Conservation (phyloP, 78 protist species). For the Trichosphaerium sp. region DNA sequence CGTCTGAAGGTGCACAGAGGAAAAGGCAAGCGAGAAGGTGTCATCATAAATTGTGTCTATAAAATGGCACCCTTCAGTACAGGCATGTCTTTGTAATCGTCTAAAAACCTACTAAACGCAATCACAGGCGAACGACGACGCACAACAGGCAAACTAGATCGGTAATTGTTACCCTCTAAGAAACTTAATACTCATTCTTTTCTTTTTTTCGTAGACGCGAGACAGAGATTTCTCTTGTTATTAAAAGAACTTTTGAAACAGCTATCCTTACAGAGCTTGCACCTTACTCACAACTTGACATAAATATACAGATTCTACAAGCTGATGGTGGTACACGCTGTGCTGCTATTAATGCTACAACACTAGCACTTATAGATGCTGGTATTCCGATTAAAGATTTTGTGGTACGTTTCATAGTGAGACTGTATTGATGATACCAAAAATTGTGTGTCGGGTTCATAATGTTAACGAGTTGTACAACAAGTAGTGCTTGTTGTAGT, state of each 20-base stretch:
- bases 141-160: slow-evolving; percentile 3
- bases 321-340: slow-evolving; percentile 79
- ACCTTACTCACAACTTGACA: slow-evolving; percentile 80
- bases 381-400: slow-evolving; percentile 81
- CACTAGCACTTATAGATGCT: slow-evolving; percentile 88
- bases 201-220: slow-evolving; percentile 13
- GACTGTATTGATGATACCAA: no score
- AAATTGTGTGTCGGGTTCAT: no score
- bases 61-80: slow-evolving; percentile 58
- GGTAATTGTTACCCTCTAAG: background rate
- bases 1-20: background rate
- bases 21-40: slow-evolving; percentile 34
- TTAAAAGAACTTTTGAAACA: slow-evolving; percentile 57
- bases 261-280: slow-evolving; percentile 36
- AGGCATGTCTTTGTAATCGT: no score
- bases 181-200: background rate
- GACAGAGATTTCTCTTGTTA: slow-evolving; percentile 27
- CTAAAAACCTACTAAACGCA: no score
- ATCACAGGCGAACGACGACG: slow-evolving; percentile 6
- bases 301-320: slow-evolving; percentile 79
- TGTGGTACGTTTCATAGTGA: no score
- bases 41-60: slow-evolving; percentile 54
- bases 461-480: no score
- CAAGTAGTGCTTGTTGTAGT: no score
- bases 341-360: slow-evolving; percentile 77